Evolutionary conservation across 768 basidiomycete genomes (phyloP), one percentile per base, ranked within the genome.

Genomic region (Panaeolus papilionaceus): DNA sequence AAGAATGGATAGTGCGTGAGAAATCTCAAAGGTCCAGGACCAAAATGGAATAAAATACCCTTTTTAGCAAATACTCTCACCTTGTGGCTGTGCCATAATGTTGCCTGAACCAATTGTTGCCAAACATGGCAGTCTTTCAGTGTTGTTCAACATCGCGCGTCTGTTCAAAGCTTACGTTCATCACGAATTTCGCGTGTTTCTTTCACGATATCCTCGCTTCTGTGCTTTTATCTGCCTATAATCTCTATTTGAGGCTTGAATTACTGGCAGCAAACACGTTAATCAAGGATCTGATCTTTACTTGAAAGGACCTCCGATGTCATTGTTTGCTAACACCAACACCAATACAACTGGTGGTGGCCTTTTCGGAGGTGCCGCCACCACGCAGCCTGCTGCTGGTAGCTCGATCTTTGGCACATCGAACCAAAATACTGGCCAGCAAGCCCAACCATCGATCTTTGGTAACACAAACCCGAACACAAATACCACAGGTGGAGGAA

Each of bases 321-420:
- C 75, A 38, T 62, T 72, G 39, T 77, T 77, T 64, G 38, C 64
- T 26, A 73, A 71, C 62, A 68, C 67, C 67, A 73, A 66, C 61
- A 66, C 65, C 33, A 63, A 23, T 51, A 61, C 4, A 58, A 39
- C 40, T 49, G 73, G 73, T 12, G 70, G 71, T 23, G 67, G 67
- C 40, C 54, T 76, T 42, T 77, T 76, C 68, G 74, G 73, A 5
- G 39, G 47, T 9, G 69, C 68, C 38, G 68, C 66, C 16, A 66
- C 65, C 18, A 67, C 67, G 62, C 68, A 70, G 54, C 66, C 69
- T 67, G 54, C 68, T 12, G 12, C 66, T 61, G 65, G 63, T 33
- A 28, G 69, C 16, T 67, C 67, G 12, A n/a, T 70, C 6, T 73
- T 73, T 74, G 75, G 74, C 14, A 71, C 69, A 14, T 64, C 49